Percentiles rank a stretch among this genome's conserved stretches.
These are phyloP conservation scores for Pleoardoris graminearum DNA, from an alignment of 2,329 filamentous ascomycete genomes.

Conservation along the genomic window DNA sequence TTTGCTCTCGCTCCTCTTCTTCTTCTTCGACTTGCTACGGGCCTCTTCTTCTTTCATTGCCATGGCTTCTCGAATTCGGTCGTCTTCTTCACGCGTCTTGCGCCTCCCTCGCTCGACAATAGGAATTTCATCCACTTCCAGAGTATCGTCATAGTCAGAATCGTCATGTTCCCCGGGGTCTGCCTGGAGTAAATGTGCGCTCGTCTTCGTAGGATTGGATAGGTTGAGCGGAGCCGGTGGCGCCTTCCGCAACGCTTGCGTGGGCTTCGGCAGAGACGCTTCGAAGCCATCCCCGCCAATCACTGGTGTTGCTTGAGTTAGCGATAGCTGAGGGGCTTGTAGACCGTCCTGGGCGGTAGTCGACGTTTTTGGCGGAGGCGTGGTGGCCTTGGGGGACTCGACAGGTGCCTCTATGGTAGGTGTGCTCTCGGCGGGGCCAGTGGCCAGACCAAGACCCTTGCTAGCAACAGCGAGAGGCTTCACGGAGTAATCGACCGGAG, in stretches of 20 bases:
- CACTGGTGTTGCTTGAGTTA: conserved; percentile 46
- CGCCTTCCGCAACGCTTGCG: conserved; percentile 68
- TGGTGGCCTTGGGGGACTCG: conserved; percentile 17
- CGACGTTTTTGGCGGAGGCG: conserved; percentile 17
- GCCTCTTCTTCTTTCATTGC: conserved; percentile 68
- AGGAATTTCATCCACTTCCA: conserved; percentile 68
- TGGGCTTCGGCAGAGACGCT: conserved; percentile 35
- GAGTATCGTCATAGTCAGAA: conserved; percentile 80
- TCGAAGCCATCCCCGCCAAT: conserved; percentile 44
- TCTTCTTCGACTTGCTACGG: conserved; percentile 75
- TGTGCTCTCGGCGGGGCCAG: conserved; percentile 22
- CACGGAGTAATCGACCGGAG: conserved; percentile 40
- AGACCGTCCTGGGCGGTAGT: conserved; percentile 17
- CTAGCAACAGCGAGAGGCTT: conserved; percentile 30
- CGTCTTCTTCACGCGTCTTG: conserved; percentile 86
- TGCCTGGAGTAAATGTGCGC: conserved; percentile 50
- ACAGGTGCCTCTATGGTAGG: conserved; percentile 10
- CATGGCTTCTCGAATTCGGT: conserved; percentile 73
- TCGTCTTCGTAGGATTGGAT: conserved; percentile 50
- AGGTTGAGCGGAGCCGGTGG: conserved; percentile 85
- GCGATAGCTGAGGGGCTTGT: conserved; percentile 41
- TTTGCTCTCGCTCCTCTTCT: conserved; percentile 60
- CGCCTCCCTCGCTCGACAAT: conserved; percentile 69
- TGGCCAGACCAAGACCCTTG: conserved; percentile 32
- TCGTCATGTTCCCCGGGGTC: conserved; percentile 66